phyloP scores from a whole-genome alignment of 2,329 filamentous ascomycete species.

The Scytalidium lignicola region DNA sequence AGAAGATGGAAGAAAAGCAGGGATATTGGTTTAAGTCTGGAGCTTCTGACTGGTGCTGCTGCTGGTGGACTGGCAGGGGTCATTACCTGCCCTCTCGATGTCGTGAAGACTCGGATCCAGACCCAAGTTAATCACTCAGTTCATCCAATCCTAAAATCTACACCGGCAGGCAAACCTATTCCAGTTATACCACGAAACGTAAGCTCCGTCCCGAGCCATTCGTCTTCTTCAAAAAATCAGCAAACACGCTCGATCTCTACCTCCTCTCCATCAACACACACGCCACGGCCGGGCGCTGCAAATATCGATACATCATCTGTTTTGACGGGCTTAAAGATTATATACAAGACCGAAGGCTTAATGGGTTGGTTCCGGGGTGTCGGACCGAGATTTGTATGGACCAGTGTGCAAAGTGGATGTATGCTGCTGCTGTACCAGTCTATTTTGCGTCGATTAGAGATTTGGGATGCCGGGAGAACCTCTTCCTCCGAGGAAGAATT shows the following conservation, averaged over 20 bases:
- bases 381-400: constrained; percentile 90
- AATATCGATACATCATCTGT: constrained; percentile 87
- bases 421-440: constrained; percentile 96
- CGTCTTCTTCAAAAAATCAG: constrained; percentile 30
- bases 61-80: constrained; percentile 92
- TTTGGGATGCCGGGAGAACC: constrained; percentile 21
- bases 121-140: constrained; percentile 66
- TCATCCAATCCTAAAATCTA: constrained; percentile 18
- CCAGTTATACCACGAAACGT: constrained; percentile 10
- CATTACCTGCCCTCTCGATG: constrained; percentile 91
- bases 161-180: constrained; percentile 13
- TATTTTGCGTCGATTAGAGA: constrained; percentile 71
- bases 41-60: constrained; percentile 82
- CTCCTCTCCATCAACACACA: constrained; percentile 79
- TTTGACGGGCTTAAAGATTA: constrained; percentile 73
- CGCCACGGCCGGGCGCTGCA: constrained; percentile 71
- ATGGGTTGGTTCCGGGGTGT: constrained; percentile 92
- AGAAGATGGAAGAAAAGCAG: constrained; percentile 71
- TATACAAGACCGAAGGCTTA: constrained; percentile 86
- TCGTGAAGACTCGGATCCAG: constrained; percentile 94
- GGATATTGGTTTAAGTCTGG: constrained; percentile 79
- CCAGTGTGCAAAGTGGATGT: constrained; percentile 91
- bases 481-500: constrained; percentile 13
- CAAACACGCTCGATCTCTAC: constrained; percentile 79
- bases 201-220: constrained; percentile 3